Conservation (phyloP, 495 filamentous ascomycete genomes). For the Xylaria nigripes region DNA sequence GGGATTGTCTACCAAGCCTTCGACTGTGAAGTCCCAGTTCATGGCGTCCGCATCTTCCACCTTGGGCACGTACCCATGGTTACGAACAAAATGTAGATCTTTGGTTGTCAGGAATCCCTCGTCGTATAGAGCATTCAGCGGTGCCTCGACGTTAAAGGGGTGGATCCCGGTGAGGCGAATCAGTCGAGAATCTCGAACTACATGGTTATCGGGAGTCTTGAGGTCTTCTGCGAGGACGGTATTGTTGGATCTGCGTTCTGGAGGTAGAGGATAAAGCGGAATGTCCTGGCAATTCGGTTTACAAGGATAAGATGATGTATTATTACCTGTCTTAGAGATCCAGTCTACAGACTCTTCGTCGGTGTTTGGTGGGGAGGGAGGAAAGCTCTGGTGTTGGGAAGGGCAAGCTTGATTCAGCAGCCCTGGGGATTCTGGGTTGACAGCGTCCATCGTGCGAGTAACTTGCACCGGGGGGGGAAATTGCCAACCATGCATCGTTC, state of each 20-base stretch:
- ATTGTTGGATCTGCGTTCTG: slow-evolving; percentile 52
- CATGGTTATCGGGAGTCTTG: slow-evolving; percentile 77
- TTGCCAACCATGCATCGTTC: neutral
- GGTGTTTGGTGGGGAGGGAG: slow-evolving; percentile 7
- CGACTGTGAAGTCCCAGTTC: slow-evolving; percentile 78
- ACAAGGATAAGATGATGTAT: neutral
- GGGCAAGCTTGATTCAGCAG: neutral
- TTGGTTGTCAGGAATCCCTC: slow-evolving; percentile 85
- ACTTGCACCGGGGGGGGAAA: neutral
- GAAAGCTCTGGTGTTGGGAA: neutral
- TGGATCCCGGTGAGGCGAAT: slow-evolving; percentile 87
- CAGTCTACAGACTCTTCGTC: slow-evolving; percentile 4
- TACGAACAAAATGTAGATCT: slow-evolving; percentile 94
- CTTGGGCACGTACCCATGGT: slow-evolving; percentile 80
- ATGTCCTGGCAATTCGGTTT: neutral
- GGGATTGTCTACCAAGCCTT: slow-evolving; percentile 77
- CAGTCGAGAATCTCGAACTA: slow-evolving; percentile 77
- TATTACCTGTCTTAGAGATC: slow-evolving; percentile 1
- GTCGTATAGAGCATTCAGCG: slow-evolving; percentile 69
- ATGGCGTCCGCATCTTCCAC: slow-evolving; percentile 65
- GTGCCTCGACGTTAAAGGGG: slow-evolving; percentile 91
- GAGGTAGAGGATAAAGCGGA: slow-evolving; percentile 55
- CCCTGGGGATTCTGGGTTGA: neutral
- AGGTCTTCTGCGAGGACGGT: slow-evolving; percentile 65
- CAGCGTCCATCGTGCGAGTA: neutral